Percentiles rank a stretch among this genome's conserved stretches.
Evolutionary conservation across 768 basidiomycete genomes (phyloP).

Genomic region (Daedaleopsis sinensis): DNA sequence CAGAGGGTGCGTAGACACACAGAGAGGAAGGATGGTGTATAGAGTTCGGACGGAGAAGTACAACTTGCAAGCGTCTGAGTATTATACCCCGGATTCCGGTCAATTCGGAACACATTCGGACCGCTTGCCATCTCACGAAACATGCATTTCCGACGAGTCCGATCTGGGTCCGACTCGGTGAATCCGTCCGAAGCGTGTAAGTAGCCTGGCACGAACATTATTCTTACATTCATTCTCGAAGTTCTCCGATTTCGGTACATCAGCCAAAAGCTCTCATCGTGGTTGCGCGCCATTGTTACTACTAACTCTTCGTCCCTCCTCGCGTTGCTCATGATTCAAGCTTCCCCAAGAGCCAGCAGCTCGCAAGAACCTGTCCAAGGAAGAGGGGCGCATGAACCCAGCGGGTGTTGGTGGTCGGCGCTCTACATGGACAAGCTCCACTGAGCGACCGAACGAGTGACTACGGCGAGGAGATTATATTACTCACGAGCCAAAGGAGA

Average conservation of each 20-base stretch:
- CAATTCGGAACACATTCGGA: slow-evolving; percentile 16
- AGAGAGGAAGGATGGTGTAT: background rate
- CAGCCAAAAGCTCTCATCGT: background rate
- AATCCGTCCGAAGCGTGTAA: too few relatives aligned
- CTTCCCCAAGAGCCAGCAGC: slow-evolving; percentile 31
- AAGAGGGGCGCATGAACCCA: slow-evolving; percentile 35
- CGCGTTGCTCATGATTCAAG: slow-evolving; percentile 22
- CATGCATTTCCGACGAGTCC: background rate
- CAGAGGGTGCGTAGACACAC: background rate
- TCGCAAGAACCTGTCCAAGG: slow-evolving; percentile 30
- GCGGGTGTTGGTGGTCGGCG: slow-evolving; percentile 33
- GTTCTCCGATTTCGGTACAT: background rate
- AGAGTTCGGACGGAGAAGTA: too few relatives aligned
- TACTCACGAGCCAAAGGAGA: slow-evolving; percentile 34
- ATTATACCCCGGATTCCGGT: slow-evolving; percentile 1
- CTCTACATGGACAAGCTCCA: slow-evolving; percentile 12
- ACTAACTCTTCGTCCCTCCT: background rate
- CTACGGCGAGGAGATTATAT: background rate
- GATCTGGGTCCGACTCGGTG: background rate
- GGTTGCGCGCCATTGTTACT: too few relatives aligned
- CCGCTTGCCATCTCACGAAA: too few relatives aligned
- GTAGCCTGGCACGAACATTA: too few relatives aligned
- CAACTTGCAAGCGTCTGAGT: too few relatives aligned
- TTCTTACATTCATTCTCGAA: background rate
- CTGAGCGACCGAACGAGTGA: background rate